Percentiles rank a stretch among this genome's conserved stretches.
phyloP scores from a whole-genome alignment of 768 basidiomycete genomes.

The Fibroporia radiculosa region DNA sequence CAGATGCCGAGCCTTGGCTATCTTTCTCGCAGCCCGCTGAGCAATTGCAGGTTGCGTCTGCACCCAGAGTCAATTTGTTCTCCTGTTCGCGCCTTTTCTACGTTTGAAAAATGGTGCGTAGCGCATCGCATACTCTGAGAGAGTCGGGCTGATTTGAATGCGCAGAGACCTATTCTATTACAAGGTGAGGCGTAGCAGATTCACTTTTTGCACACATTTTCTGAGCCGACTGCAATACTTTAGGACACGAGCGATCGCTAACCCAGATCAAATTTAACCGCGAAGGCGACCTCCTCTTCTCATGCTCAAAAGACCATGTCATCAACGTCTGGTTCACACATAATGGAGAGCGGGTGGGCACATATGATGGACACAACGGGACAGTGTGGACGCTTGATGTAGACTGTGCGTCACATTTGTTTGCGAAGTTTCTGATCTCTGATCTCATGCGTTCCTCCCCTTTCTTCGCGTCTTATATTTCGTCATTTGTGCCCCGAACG shows the following conservation, averaged over 20 bases:
- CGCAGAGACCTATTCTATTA: slow-evolving; percentile 27
- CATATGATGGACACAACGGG: slow-evolving; percentile 94
- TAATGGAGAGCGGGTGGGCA: slow-evolving; percentile 95
- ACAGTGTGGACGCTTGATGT: slow-evolving; percentile 95
- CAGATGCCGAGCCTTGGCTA: slow-evolving; percentile 1
- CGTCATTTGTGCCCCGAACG: background rate
- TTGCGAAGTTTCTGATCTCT: background rate
- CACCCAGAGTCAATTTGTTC: background rate
- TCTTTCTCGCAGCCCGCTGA: background rate
- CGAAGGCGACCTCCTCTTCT: slow-evolving; percentile 94
- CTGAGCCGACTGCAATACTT: slow-evolving; percentile 6
- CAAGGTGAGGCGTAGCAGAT: slow-evolving; percentile 19
- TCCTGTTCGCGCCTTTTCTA: background rate
- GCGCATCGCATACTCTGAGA: too few species aligned
- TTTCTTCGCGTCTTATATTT: background rate
- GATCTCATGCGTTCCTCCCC: background rate
- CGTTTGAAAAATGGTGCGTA: slow-evolving; percentile 18
- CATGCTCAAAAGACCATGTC: slow-evolving; percentile 89
- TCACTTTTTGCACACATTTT: background rate
- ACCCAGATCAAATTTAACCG: slow-evolving; percentile 97
- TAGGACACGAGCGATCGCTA: slow-evolving; percentile 94
- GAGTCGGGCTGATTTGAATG: background rate
- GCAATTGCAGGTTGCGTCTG: background rate
- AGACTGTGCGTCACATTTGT: slow-evolving; percentile 59
- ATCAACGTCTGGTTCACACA: slow-evolving; percentile 98